Conservation (phyloP, 768 basidiomycete species). For the Baorangia bicolor region DNA sequence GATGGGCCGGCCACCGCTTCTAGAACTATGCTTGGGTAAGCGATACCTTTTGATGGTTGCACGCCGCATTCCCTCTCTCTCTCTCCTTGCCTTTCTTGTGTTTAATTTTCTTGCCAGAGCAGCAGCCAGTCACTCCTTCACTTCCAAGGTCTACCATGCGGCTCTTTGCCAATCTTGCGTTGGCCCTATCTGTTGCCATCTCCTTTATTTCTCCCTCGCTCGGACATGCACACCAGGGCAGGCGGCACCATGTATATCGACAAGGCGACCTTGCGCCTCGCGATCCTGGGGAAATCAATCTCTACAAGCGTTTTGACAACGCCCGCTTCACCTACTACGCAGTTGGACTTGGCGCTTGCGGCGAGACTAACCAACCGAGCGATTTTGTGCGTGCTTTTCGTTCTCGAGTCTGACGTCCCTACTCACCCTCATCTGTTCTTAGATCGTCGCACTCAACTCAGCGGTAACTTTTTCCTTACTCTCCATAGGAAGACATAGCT, state of each 20-base stretch:
- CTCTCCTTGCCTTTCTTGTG: not conserved
- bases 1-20: no score
- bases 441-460: slow-evolving; percentile 55
- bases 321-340: slow-evolving; percentile 39
- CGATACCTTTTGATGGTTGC: not conserved
- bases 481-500: not conserved
- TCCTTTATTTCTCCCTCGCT: slow-evolving; percentile 17
- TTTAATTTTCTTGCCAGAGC: slow-evolving; percentile 2
- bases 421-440: slow-evolving; percentile 4
- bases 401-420: not conserved
- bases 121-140: slow-evolving; percentile 24
- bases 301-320: slow-evolving; percentile 23
- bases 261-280: slow-evolving; percentile 25
- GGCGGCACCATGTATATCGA: slow-evolving; percentile 24
- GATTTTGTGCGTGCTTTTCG: slow-evolving; percentile 35
- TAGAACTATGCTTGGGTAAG: slow-evolving; percentile 13
- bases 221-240: slow-evolving; percentile 22
- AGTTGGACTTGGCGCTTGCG: slow-evolving; percentile 46
- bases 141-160: slow-evolving; percentile 18
- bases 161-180: slow-evolving; percentile 18
- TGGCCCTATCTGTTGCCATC: slow-evolving; percentile 19
- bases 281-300: slow-evolving; percentile 21
- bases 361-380: slow-evolving; percentile 21
- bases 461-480: slow-evolving; percentile 13
- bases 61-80: not conserved